Evolutionary conservation across 2,329 filamentous ascomycete species (phyloP), one percentile per base, ranked within the genome.

Genomic region (Knoxdaviesia proteae): DNA sequence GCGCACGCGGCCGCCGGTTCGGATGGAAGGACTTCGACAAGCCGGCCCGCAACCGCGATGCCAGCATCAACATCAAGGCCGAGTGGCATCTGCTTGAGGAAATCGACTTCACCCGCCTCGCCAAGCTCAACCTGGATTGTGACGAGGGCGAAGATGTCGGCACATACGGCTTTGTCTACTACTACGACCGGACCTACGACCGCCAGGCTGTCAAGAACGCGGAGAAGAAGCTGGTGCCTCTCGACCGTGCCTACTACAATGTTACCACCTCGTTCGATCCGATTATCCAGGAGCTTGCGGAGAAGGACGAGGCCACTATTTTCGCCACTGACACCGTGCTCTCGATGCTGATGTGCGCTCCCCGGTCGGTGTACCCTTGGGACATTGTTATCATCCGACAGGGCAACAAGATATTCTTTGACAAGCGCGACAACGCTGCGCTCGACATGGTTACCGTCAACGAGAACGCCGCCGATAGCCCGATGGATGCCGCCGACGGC

Each of bases 1-100:
- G 78, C 53, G 76, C 77, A 39, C 68, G 81, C 49, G 82, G 84
- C 42, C 80, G 90, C 51, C 77, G 90, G 52, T 94, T 94, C 56
- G 90, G 90, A 58, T 96, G 90, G 88, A 93, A 90, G 65, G 90
- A 98, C 60, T 94, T 86, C 59, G 90, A 98, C 68, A 96, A 96
- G 77, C 90, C 90, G 47, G 76, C 88, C 60, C 80, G 90, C 55
- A 94, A 93, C 64, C 83, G 90, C 47, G 90, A 98, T 65, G 82
- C 88, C 7, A 94, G 86, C 34, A 84, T 98, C 57, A 88, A 88
- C 65, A 86, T 96, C 62, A 92, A 92, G 64, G 75, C 87, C 29
- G 87, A 94, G 59, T 98, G 90, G 90, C 73, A 77, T 56, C 74
- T 98, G 65, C 69, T 94, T 54, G 90, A 98, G 66, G 90, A 98